Base-by-base conservation (phyloP, 495 filamentous ascomycete species). In the Bacidia gigantensis region DNA sequence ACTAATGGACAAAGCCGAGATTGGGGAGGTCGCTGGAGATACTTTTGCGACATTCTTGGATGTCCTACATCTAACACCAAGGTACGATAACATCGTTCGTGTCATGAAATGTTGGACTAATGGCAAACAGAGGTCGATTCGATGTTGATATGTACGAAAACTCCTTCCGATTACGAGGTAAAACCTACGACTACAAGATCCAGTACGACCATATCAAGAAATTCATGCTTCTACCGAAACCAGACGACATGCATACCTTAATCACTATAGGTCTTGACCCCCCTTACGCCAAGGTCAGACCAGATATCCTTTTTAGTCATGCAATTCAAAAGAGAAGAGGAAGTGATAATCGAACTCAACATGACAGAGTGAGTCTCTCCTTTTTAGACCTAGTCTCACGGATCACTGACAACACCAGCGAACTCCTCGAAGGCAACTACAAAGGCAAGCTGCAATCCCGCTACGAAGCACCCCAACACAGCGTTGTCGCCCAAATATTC, bases 101-200 rank as follows among this genome's bases (percentile, higher is more conserved):
- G 26, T 26, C n/a, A 7, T 25, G 18, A 23, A 10, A 21, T 24
- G 2, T n/a, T n/a, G n/a, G n/a, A n/a, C n/a, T n/a, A n/a, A n/a
- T n/a, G n/a, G n/a, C n/a, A n/a, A 52, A 41, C 64, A 94, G 92
- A 84, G 93, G 93, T 64, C 92, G 93, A 47, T 99, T 97, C 75
- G 93, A 96, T 67, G 94, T 97, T 73, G 93, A 97, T 65, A 95
- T 99, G 87, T 99, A 97, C 76, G 93, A 97, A 64, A 80, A 81
- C 1, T 97, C 93, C 3, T 97, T 99, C 78, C 84, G 93, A 52
- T 79, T 99, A 52, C 90, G 93, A 46, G 93, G 93, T 47, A 97
- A 97, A 69, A 99, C 93, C 26, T 99, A 99, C 75, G 93, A 97
- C 73, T 99, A 99, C 79, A 99, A 99, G 75, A 95, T 99, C 56